Evolutionary conservation across 768 basidiomycete species (phyloP).

Genomic region (Lentinula sp.): DNA sequence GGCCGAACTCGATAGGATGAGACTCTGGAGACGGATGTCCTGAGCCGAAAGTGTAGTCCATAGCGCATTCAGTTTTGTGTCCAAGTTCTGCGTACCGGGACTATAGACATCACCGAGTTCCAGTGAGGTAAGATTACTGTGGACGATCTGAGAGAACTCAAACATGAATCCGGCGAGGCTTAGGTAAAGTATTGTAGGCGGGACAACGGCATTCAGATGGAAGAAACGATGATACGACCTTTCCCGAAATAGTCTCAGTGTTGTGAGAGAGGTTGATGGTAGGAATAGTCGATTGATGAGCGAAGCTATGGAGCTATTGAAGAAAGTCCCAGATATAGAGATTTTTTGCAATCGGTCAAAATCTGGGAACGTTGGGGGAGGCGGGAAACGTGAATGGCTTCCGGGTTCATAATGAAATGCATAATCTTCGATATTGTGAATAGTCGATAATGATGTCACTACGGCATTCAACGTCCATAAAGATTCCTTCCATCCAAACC

Average conservation of each 20-base stretch:
- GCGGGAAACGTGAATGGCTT: too few relatives aligned
- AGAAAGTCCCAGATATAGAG: neutral
- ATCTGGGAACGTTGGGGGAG: neutral
- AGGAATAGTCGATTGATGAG: neutral
- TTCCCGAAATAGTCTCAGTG: neutral
- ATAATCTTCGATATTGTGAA: neutral
- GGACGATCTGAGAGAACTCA: neutral
- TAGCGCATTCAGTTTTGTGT: neutral
- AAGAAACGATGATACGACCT: neutral
- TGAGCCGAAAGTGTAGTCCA: neutral
- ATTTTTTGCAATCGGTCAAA: neutral
- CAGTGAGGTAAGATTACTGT: neutral
- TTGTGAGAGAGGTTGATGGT: neutral
- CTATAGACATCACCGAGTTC: neutral
- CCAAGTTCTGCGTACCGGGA: neutral
- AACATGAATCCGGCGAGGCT: neutral
- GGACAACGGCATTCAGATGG: neutral
- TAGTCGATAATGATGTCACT: neutral
- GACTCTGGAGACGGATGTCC: neutral
- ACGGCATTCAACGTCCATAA: neutral
- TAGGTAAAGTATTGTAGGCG: neutral
- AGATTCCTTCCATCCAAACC: constrained; percentile 1
- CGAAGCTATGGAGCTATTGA: neutral
- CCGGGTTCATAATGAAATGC: neutral
- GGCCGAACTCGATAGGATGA: neutral